phyloP scores from a whole-genome alignment of 2,329 filamentous ascomycete genomes.

The Ceratocystis alfenasii region DNA sequence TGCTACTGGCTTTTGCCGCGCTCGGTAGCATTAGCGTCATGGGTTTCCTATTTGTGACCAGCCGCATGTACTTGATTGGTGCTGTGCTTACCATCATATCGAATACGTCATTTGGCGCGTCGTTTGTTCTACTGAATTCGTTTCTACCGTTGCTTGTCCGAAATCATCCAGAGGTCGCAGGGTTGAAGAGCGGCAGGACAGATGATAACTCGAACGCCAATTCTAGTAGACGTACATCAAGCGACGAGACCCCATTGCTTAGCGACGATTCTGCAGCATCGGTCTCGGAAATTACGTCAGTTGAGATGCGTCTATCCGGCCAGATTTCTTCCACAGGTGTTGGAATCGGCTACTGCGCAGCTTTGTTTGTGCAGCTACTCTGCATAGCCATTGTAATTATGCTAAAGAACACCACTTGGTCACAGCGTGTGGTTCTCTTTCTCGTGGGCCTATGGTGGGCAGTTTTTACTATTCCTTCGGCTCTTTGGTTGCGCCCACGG shows the following conservation, averaged over 20 bases:
- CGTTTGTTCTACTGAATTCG: constrained; percentile 89
- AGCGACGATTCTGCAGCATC: neutral
- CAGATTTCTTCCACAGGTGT: constrained; percentile 86
- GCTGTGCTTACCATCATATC: constrained; percentile 77
- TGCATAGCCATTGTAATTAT: constrained; percentile 65
- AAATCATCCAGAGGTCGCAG: constrained; percentile 51
- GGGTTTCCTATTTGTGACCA: constrained; percentile 69
- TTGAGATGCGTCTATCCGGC: constrained; percentile 70
- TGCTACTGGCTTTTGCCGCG: constrained; percentile 76
- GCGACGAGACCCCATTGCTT: neutral
- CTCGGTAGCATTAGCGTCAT: constrained; percentile 73
- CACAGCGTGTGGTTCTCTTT: constrained; percentile 75
- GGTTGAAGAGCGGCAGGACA: constrained; percentile 3
- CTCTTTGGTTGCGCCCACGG: constrained; percentile 73
- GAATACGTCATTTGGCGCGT: constrained; percentile 89
- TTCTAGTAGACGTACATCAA: constrained; percentile 26
- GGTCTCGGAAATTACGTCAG: constrained; percentile 16
- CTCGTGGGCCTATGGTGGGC: constrained; percentile 89
- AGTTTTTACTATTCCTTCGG: constrained; percentile 75
- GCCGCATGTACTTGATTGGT: constrained; percentile 66
- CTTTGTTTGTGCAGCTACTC: constrained; percentile 69
- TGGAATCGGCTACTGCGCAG: constrained; percentile 83
- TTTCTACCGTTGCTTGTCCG: constrained; percentile 85
- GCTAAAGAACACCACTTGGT: constrained; percentile 68
- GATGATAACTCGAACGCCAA: constrained; percentile 24